phyloP scores from a whole-genome alignment of 805 yeast genomes.

The Maudiozyma turicensis region DNA sequence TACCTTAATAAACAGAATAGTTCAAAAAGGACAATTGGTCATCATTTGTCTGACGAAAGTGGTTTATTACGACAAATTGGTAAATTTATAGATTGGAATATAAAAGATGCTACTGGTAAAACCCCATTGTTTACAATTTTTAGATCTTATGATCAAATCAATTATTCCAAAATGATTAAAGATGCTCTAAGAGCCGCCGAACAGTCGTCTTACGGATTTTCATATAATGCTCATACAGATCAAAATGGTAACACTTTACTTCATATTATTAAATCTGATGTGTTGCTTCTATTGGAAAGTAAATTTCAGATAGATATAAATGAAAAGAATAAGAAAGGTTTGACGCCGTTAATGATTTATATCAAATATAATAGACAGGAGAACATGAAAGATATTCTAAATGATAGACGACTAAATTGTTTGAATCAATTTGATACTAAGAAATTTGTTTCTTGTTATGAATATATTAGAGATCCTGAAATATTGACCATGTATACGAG shows the following conservation, averaged over 20 bases:
- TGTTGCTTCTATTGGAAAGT: conserved; percentile 32
- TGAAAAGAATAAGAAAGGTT: conserved; percentile 43
- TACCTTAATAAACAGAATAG: conserved; percentile 46
- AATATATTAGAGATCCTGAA: conserved; percentile 34
- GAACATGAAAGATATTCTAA: conserved; percentile 44
- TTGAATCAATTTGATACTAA: conserved; percentile 12
- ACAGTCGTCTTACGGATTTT: conserved; percentile 24
- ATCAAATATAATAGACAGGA: conserved; percentile 58
- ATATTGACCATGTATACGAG: conserved; percentile 12
- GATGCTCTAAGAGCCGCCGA: conserved; percentile 37
- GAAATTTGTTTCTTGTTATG: conserved; percentile 34
- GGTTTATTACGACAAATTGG: conserved; percentile 48
- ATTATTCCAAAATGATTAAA: conserved; percentile 43
- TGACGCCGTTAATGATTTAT: conserved; percentile 65
- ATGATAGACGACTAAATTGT: conserved; percentile 41
- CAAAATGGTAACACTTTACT: conserved; percentile 62
- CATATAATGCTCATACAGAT: conserved; percentile 60
- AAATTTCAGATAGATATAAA: conserved; percentile 39
- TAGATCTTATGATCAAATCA: conserved; percentile 68
- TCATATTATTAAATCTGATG: conserved; percentile 53
- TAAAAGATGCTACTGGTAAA: conserved; percentile 53
- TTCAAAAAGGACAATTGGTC: conserved; percentile 57
- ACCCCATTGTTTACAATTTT: conserved; percentile 76
- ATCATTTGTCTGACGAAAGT: conserved; percentile 53
- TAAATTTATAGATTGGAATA: conserved; percentile 54